Conservation (phyloP, 2,329 filamentous ascomycete genomes). For the Paracorniculantispora psalliotae region DNA sequence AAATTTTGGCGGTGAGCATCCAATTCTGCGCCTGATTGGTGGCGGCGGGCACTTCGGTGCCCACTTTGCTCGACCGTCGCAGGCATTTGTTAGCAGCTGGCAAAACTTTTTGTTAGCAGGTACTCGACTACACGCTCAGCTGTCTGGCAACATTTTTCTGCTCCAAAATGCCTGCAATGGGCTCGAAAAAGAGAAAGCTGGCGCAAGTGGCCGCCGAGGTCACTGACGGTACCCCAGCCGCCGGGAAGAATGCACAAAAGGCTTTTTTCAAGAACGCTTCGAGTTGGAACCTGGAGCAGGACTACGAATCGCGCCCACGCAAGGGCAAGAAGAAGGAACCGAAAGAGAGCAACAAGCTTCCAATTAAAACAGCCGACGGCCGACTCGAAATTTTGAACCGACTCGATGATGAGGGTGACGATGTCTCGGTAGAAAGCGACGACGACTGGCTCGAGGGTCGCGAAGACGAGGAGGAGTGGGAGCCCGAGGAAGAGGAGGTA, state of each 20-base stretch:
- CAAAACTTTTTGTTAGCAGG: conserved; percentile 13
- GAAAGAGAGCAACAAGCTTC: conserved; percentile 68
- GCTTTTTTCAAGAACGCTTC: conserved; percentile 70
- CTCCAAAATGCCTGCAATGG: conserved; percentile 41
- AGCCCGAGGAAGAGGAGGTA: conserved; percentile 42
- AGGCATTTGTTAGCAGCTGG: not conserved
- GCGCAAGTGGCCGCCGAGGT: conserved; percentile 47
- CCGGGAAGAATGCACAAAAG: conserved; percentile 44
- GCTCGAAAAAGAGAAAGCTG: conserved; percentile 54
- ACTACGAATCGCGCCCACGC: conserved; percentile 76
- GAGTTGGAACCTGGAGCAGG: conserved; percentile 87
- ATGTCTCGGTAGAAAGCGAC: conserved; percentile 55
- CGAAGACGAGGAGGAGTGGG: conserved; percentile 46
- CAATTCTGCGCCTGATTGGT: conserved; percentile 20
- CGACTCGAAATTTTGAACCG: conserved; percentile 56
- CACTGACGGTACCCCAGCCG: conserved; percentile 29
- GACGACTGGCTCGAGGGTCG: conserved; percentile 60
- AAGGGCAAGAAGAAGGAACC: conserved; percentile 68
- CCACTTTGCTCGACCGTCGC: conserved; percentile 1
- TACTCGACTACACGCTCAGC: not conserved
- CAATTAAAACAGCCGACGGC: conserved; percentile 82
- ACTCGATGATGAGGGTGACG: conserved; percentile 53
- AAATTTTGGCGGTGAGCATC: conserved; percentile 36
- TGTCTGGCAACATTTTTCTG: not conserved
- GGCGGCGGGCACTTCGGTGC: conserved; percentile 4